These are phyloP conservation scores for Cymbopogon flexuosus DNA, from an alignment of 202 grass and related monocot species.

Conservation along the genomic window DNA sequence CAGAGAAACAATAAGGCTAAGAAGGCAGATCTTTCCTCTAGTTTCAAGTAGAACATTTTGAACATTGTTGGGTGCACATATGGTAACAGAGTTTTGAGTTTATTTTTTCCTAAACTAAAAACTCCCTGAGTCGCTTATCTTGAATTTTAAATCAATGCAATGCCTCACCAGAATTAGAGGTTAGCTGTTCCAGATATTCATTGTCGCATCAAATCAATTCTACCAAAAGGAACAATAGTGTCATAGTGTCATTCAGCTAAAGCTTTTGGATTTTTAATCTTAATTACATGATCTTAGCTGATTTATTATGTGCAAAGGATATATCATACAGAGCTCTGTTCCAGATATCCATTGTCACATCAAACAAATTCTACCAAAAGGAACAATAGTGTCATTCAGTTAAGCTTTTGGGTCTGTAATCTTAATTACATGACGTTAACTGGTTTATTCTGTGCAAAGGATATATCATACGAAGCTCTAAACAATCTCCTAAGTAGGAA, in stretches of 20 bases:
- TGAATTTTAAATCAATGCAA: constrained; percentile 6
- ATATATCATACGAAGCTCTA: background rate
- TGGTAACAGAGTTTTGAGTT: background rate
- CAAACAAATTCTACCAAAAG: background rate
- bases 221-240: background rate
- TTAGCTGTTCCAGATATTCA: background rate
- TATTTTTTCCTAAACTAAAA: background rate
- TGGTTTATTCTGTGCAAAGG: background rate
- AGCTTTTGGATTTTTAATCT: background rate
- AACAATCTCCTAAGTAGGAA: background rate
- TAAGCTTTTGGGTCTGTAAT: background rate
- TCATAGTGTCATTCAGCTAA: background rate
- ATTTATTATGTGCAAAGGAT: background rate
- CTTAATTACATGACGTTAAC: background rate
- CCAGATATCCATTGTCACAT: background rate
- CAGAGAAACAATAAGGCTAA: constrained; percentile 32
- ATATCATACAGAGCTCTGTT: background rate
- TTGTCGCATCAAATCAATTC: background rate
- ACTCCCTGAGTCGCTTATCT: background rate
- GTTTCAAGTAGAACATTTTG: background rate
- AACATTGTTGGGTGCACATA: background rate
- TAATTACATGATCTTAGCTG: background rate
- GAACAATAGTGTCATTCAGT: background rate
- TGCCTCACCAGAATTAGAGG: background rate
- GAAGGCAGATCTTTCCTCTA: background rate